Percentiles rank a stretch among this genome's conserved stretches.
Conservation (phyloP, 805 yeast species). For the Metschnikowia reukaufii region DNA sequence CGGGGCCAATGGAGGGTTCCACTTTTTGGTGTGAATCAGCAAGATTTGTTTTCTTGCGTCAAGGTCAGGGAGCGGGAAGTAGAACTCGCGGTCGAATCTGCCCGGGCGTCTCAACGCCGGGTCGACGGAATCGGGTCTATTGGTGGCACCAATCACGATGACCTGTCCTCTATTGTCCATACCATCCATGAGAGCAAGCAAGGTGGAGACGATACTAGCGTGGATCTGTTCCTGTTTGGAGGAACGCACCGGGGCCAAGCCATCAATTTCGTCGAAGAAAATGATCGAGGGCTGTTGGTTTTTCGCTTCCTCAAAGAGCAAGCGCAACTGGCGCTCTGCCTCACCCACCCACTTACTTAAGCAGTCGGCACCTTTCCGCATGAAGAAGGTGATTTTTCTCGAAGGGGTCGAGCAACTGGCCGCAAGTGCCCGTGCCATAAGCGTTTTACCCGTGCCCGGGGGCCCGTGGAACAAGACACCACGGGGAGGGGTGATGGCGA, state of each 20-base stretch:
- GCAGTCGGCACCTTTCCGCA: slow-evolving; percentile 98
- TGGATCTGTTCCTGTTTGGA: slow-evolving; percentile 98
- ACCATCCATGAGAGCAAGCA: slow-evolving; percentile 96
- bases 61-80: slow-evolving; percentile 87
- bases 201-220: slow-evolving; percentile 93
- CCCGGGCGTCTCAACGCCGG: slow-evolving; percentile 98
- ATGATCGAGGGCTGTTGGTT: slow-evolving; percentile 95
- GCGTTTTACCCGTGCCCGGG: slow-evolving; percentile 98
- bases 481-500: slow-evolving; percentile 91
- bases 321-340: slow-evolving; percentile 90
- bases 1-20: slow-evolving; percentile 72
- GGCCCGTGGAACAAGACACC: slow-evolving; percentile 99
- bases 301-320: slow-evolving; percentile 92
- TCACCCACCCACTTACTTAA: slow-evolving; percentile 99
- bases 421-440: slow-evolving; percentile 97
- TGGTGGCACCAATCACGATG: slow-evolving; percentile 96
- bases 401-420: slow-evolving; percentile 87
- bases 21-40: slow-evolving; percentile 80
- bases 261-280: slow-evolving; percentile 97
- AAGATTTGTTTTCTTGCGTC: slow-evolving; percentile 78
- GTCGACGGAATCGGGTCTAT: slow-evolving; percentile 97
- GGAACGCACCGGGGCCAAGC: slow-evolving; percentile 95
- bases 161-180: slow-evolving; percentile 99
- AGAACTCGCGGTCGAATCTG: slow-evolving; percentile 94
- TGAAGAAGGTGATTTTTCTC: slow-evolving; percentile 88